Conservation (phyloP, 805 yeast species). For the Lachancea kluyveri region DNA sequence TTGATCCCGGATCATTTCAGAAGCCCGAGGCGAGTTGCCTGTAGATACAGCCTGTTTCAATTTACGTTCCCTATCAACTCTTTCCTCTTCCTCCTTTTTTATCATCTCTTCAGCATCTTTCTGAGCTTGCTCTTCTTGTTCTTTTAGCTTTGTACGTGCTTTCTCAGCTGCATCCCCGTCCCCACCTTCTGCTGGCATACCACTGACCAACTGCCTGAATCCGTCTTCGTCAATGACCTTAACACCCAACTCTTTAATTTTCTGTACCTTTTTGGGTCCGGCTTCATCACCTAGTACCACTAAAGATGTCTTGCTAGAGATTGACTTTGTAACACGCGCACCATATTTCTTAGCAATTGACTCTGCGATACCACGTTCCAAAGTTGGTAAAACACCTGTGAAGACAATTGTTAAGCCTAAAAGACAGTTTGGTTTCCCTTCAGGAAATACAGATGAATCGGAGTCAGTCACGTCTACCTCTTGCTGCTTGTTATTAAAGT, state of each 20-base stretch:
- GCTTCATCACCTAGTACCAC: slow-evolving; percentile 95
- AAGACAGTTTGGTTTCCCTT: slow-evolving; percentile 79
- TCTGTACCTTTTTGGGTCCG: slow-evolving; percentile 88
- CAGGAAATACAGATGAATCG: slow-evolving; percentile 51
- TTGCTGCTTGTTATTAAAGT: slow-evolving; percentile 49
- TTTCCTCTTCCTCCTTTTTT: slow-evolving; percentile 44
- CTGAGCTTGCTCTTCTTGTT: slow-evolving; percentile 53
- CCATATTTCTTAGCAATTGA: slow-evolving; percentile 79
- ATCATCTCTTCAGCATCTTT: slow-evolving; percentile 46
- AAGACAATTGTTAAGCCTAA: slow-evolving; percentile 88
- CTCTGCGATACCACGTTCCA: slow-evolving; percentile 74
- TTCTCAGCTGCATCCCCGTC: slow-evolving; percentile 70
- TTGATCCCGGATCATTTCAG: slow-evolving; percentile 25
- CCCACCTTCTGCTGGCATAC: slow-evolving; percentile 93
- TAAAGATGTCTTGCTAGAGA: slow-evolving; percentile 77
- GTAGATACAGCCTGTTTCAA: slow-evolving; percentile 22
- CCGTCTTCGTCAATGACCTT: slow-evolving; percentile 88
- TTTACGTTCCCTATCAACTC: slow-evolving; percentile 27
- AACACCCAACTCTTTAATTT: slow-evolving; percentile 63
- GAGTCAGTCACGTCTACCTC: slow-evolving; percentile 29
- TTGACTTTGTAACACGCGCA: slow-evolving; percentile 81
- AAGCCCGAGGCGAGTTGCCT: slow-evolving; percentile 17
- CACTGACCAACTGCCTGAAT: slow-evolving; percentile 60
- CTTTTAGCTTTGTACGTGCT: slow-evolving; percentile 62
- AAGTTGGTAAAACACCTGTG: slow-evolving; percentile 79